Evolutionary conservation across 352 stramenopile genomes (phyloP), one percentile per base, ranked within the genome.

Genomic region (Globisporangium uncinulatum): DNA sequence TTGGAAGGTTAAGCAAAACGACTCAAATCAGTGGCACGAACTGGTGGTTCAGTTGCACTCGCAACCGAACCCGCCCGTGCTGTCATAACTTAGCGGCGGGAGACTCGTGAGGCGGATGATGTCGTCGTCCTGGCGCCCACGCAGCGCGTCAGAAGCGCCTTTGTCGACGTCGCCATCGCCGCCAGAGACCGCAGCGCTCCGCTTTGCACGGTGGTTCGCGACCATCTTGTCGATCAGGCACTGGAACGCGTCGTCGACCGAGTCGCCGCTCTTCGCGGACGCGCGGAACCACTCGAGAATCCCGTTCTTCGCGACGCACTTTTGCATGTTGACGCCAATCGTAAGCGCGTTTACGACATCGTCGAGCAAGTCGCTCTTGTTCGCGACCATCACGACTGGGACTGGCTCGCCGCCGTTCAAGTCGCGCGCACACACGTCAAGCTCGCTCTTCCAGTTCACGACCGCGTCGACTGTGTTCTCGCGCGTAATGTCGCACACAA

Each of bases 401-500:
- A 96, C 79, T 13, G 54, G 52, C 3, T 63, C 63, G 3, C 65
- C 71, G 36, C 68, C 43, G 41, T 74, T 75, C n/a, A 83, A 46
- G 43, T 79, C 65, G 13, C 69, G 71, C 54, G 66, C 86, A 55
- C 83, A 89, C 56, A 60, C 67, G 43, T 92, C 73, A n/a, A 91
- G 80, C 58, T 91, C 79, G 24, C 62, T 74, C 63, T 95, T 95
- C 86, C 86, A 95, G 24, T 70, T 83, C 45, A 76, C 70, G 17
- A 96, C 80, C 0, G 86, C 84, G n/a, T 92, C 78, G 19, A 95
- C 88, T 4, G 86, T 96, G 49, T 90, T 87, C 19, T 83, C 82
- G 50, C 83, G 67, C 21, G 86, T 96, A 60, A 96, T 88, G 36
- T 96, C 86, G 49, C 86, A 96, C 37, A 96, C 86, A 41, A 96